phyloP scores from a whole-genome alignment of 1,139 yeast species.

The Blastobotrys capitulatus region DNA sequence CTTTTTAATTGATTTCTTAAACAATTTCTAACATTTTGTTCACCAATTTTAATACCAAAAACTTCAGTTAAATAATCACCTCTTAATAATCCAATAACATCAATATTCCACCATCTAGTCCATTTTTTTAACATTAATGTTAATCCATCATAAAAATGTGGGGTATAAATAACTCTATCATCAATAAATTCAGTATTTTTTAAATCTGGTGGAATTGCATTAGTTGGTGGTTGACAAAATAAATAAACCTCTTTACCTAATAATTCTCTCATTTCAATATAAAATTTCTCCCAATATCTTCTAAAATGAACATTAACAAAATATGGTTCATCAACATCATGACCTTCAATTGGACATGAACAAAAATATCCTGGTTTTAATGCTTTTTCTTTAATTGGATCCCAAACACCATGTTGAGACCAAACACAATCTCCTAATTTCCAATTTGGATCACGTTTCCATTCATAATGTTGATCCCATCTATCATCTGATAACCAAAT shows the following conservation, averaged over 20 bases:
- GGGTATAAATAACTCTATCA: constrained; percentile 60
- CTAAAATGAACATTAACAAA: constrained; percentile 62
- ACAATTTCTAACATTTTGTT: constrained; percentile 64
- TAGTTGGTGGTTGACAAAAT: constrained; percentile 77
- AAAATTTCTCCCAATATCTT: constrained; percentile 50
- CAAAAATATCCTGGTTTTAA: constrained; percentile 43
- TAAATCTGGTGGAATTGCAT: constrained; percentile 71
- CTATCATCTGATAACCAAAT: constrained; percentile 55
- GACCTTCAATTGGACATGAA: constrained; percentile 29
- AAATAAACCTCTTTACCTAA: constrained; percentile 47
- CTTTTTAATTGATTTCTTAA: constrained; percentile 57
- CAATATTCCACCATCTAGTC: constrained; percentile 59
- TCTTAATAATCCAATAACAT: constrained; percentile 75
- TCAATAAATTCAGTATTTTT: constrained; percentile 52
- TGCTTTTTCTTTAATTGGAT: constrained; percentile 36
- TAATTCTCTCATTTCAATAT: constrained; percentile 42
- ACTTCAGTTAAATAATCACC: constrained; percentile 66
- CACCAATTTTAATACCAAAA: constrained; percentile 73
- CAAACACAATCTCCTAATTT: constrained; percentile 65
- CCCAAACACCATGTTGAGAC: constrained; percentile 76
- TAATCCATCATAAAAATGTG: constrained; percentile 88
- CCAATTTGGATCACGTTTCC: constrained; percentile 60
- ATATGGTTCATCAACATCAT: constrained; percentile 45
- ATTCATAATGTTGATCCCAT: constrained; percentile 59
- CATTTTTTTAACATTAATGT: constrained; percentile 80